Percentiles rank a stretch among this genome's conserved stretches.
phyloP scores from a whole-genome alignment of 2,329 filamentous ascomycete species.

The Botrytis pseudocinerea region DNA sequence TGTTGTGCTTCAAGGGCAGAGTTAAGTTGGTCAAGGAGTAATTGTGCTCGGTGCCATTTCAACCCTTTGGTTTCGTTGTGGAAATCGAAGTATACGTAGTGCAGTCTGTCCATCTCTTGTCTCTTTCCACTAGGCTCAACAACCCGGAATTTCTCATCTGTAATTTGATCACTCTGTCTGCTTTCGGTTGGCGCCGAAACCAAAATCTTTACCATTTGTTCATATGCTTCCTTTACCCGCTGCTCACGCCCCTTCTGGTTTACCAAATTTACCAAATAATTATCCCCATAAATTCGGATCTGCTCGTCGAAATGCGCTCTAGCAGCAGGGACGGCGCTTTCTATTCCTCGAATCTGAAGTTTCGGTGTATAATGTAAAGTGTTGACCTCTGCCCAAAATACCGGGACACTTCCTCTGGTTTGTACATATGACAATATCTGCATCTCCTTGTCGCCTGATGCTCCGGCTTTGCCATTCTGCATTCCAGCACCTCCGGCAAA shows the following conservation, averaged over 20 bases:
- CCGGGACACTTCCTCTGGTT: constrained; percentile 91
- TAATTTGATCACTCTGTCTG: constrained; percentile 63
- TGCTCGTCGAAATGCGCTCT: constrained; percentile 91
- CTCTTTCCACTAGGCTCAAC: constrained; percentile 63
- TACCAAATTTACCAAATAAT: constrained; percentile 95
- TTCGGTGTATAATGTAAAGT: constrained; percentile 88
- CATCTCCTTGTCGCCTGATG: constrained; percentile 66
- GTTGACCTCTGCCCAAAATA: constrained; percentile 96
- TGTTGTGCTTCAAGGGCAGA: constrained; percentile 75
- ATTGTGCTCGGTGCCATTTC: constrained; percentile 86
- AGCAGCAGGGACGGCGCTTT: constrained; percentile 76
- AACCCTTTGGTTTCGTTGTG: constrained; percentile 96
- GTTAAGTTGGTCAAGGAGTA: constrained; percentile 79
- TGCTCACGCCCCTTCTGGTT: constrained; percentile 94
- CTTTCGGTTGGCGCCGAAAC: constrained; percentile 68
- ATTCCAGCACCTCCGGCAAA: constrained; percentile 76
- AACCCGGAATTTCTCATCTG: constrained; percentile 77
- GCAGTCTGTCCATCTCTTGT: constrained; percentile 75
- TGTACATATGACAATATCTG: constrained; percentile 95
- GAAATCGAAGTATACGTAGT: constrained; percentile 98
- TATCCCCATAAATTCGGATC: constrained; percentile 90
- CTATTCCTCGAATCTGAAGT: constrained; percentile 81
- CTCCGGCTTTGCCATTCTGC: constrained; percentile 68
- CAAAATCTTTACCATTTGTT: constrained; percentile 79
- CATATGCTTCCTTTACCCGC: constrained; percentile 88